Conservation (phyloP, 805 yeast genomes). For the Lachancea meyersii region DNA sequence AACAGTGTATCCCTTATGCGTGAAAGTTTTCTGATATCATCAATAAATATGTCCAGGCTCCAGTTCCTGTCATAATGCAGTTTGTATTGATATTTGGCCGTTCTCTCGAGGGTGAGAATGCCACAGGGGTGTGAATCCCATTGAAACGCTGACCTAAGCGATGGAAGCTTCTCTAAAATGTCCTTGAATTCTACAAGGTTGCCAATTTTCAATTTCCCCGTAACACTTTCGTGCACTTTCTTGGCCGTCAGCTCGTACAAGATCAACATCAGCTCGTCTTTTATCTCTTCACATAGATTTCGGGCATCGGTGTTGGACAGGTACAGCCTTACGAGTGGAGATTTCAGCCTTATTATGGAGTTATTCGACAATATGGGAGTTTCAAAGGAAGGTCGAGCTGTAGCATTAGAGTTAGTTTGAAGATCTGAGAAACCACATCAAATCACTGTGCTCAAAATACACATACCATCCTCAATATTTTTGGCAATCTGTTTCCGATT, state of each 20-base stretch:
- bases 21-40: constrained; percentile 20
- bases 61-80: constrained; percentile 26
- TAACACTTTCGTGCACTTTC: constrained; percentile 13
- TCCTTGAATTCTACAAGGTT: constrained; percentile 20
- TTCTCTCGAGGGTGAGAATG: constrained; percentile 22
- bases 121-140: constrained; percentile 11
- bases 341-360: constrained; percentile 29
- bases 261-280: constrained; percentile 23
- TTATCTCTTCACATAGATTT: constrained; percentile 23
- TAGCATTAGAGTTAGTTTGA: neutral
- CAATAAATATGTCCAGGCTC: constrained; percentile 29
- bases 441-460: too few relatives aligned
- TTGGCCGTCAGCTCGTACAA: constrained; percentile 27
- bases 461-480: constrained; percentile 13
- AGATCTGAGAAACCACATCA: neutral
- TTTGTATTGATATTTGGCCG: constrained; percentile 23
- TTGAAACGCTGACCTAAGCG: neutral
- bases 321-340: constrained; percentile 25
- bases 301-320: constrained; percentile 29
- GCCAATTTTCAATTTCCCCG: constrained; percentile 25
- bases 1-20: constrained; percentile 23
- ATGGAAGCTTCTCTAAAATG: constrained; percentile 3
- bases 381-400: constrained; percentile 22
- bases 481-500: constrained; percentile 26
- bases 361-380: constrained; percentile 33